Evolutionary conservation across 495 filamentous ascomycete genomes (phyloP).

Genomic region (Corynascus novoguineensis): DNA sequence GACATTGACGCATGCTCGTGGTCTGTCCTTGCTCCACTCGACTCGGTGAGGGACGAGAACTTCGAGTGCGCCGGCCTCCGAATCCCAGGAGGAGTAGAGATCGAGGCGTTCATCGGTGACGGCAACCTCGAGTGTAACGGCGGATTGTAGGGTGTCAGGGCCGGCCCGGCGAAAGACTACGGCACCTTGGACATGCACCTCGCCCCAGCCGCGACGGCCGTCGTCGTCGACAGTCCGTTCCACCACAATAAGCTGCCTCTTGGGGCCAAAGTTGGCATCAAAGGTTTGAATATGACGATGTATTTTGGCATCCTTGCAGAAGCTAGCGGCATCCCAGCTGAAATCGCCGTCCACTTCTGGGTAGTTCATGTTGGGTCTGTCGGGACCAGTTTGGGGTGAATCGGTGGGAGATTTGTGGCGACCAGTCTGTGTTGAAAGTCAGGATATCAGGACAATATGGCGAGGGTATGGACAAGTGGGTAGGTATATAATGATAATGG

Average conservation of each 20-base stretch:
- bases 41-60: slow-evolving; percentile 31
- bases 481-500: neutral
- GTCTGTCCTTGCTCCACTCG: slow-evolving; percentile 18
- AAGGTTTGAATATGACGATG: slow-evolving; percentile 28
- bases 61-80: slow-evolving; percentile 25
- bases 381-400: neutral
- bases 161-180: slow-evolving; percentile 35
- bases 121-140: slow-evolving; percentile 33
- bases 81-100: slow-evolving; percentile 28
- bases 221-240: slow-evolving; percentile 20
- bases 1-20: slow-evolving; percentile 36
- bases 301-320: slow-evolving; percentile 29
- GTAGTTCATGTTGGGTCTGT: slow-evolving; percentile 19
- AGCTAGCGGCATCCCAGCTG: slow-evolving; percentile 9
- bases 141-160: slow-evolving; percentile 20
- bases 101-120: slow-evolving; percentile 35
- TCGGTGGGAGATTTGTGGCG: neutral
- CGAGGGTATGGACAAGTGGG: neutral
- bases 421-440: slow-evolving; percentile 2
- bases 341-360: slow-evolving; percentile 21
- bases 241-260: slow-evolving; percentile 28
- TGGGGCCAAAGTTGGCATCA: slow-evolving; percentile 26
- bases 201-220: slow-evolving; percentile 11
- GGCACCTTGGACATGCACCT: slow-evolving; percentile 34
- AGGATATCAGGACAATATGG: neutral